These are phyloP conservation scores for Parafenestella ontariensis DNA, from an alignment of 2,329 filamentous ascomycete genomes.

Conservation along the genomic window DNA sequence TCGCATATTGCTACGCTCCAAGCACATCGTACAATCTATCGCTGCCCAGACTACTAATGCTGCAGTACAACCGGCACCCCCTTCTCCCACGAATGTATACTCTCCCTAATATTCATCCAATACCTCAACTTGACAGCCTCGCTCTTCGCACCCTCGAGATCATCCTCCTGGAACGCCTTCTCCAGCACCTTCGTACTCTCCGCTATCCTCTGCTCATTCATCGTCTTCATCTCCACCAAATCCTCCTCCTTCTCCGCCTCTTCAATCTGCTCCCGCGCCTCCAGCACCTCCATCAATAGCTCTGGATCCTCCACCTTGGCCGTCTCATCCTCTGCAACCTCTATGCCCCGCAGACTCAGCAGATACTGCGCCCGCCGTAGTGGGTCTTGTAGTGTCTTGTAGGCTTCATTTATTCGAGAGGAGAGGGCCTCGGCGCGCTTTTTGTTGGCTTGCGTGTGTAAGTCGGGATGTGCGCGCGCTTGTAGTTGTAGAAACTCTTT, in stretches of 20 bases:
- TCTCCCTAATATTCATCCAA: slow-evolving; percentile 87
- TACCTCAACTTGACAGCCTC: slow-evolving; percentile 84
- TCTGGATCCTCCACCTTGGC: slow-evolving; percentile 73
- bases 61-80: slow-evolving; percentile 68
- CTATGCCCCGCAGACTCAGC: slow-evolving; percentile 72
- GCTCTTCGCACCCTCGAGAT: slow-evolving; percentile 69
- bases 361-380: slow-evolving; percentile 88
- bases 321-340: slow-evolving; percentile 80
- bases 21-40: not conserved
- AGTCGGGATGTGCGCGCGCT: slow-evolving; percentile 76
- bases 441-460: slow-evolving; percentile 59
- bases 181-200: slow-evolving; percentile 70
- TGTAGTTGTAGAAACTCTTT: slow-evolving; percentile 89
- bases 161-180: slow-evolving; percentile 68
- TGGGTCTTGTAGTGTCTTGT: slow-evolving; percentile 81
- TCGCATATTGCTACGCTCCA: too few relatives aligned
- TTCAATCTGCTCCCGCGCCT: slow-evolving; percentile 70
- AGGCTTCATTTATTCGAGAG: slow-evolving; percentile 87
- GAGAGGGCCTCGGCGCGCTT: slow-evolving; percentile 77
- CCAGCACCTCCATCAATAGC: slow-evolving; percentile 79
- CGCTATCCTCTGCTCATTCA: slow-evolving; percentile 73
- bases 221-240: slow-evolving; percentile 63
- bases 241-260: slow-evolving; percentile 66
- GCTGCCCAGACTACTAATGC: slow-evolving; percentile 51
- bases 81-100: slow-evolving; percentile 81